Conservation (phyloP, 2,329 filamentous ascomycete species). For the Aureobasidium melanogenum region DNA sequence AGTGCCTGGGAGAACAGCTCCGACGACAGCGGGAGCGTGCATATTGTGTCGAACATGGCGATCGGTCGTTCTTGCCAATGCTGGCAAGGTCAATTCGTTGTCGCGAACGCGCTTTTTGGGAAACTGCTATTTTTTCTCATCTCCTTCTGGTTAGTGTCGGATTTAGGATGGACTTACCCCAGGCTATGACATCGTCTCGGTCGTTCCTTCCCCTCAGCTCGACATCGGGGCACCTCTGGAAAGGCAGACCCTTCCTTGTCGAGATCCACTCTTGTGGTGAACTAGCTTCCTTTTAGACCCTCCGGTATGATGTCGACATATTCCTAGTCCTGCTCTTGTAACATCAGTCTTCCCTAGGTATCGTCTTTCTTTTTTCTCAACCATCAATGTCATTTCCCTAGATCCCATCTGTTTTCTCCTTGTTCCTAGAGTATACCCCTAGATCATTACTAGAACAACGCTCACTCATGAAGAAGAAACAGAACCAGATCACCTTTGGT, state of each 20-base stretch:
- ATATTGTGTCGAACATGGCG: slow-evolving; percentile 81
- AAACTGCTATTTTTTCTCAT: slow-evolving; percentile 2
- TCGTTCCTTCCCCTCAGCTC: neutral
- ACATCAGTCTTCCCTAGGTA: slow-evolving; percentile 1
- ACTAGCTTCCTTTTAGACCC: neutral
- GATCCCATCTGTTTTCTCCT: neutral
- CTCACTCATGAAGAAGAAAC: slow-evolving; percentile 13
- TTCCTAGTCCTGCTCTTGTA: slow-evolving; percentile 1
- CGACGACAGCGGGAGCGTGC: slow-evolving; percentile 73
- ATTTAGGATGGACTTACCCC: neutral
- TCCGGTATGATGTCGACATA: slow-evolving; percentile 5
- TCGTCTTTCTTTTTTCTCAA: neutral
- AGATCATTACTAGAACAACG: neutral
- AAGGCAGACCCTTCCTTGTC: neutral
- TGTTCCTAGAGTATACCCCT: neutral
- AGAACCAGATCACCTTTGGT: slow-evolving; percentile 15
- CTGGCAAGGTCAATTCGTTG: neutral
- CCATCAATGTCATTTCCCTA: neutral
- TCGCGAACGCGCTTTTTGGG: slow-evolving; percentile 1
- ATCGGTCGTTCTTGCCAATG: neutral
- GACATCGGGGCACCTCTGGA: neutral
- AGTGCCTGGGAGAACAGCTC: slow-evolving; percentile 85
- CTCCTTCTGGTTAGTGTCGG: neutral
- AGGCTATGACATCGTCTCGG: slow-evolving; percentile 2
- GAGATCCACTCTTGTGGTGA: slow-evolving; percentile 4